Percentiles rank a stretch among this genome's conserved stretches.
Evolutionary conservation across 1,139 yeast species (phyloP).

Genomic region (Wickerhamiella pararugosa): DNA sequence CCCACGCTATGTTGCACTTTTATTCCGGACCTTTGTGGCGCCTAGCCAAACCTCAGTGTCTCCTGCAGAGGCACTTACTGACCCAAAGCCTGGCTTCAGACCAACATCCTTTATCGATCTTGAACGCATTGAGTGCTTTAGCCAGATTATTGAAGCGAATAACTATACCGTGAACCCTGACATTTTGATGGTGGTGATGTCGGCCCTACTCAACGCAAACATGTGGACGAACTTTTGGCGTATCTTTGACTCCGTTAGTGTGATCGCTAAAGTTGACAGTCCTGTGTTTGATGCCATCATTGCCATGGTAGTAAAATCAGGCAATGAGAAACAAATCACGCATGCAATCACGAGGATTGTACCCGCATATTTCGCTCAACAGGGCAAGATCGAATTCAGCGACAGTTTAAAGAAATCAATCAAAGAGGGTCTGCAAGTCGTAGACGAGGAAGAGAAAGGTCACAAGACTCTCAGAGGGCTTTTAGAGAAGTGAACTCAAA

Average conservation of each 20-base stretch:
- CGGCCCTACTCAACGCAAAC: conserved; percentile 27
- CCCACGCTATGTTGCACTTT: conserved; percentile 17
- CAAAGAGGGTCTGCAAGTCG: background rate
- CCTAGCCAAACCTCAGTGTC: conserved; percentile 14
- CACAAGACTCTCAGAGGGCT: background rate
- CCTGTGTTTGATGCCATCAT: conserved; percentile 18
- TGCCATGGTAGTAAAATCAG: conserved; percentile 21
- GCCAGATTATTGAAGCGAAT: conserved; percentile 8
- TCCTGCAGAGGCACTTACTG: conserved; percentile 15
- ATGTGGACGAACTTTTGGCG: conserved; percentile 27
- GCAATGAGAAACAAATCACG: conserved; percentile 17
- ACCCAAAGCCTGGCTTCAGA: conserved; percentile 15
- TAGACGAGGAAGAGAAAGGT: background rate
- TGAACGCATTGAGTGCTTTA: too few relatives aligned
- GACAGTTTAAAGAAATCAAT: background rate
- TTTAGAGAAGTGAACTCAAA: background rate
- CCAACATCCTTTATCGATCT: too few relatives aligned
- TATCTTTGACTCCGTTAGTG: conserved; percentile 19
- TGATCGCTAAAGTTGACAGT: conserved; percentile 13
- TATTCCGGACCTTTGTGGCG: conserved; percentile 20
- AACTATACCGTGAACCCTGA: conserved; percentile 15
- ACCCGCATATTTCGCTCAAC: background rate
- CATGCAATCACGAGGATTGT: conserved; percentile 14
- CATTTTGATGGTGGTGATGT: conserved; percentile 23
- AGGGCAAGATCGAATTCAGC: background rate